These are phyloP conservation scores for Lophiotrema nucula DNA, from an alignment of 495 filamentous ascomycete genomes.

Conservation along the genomic window DNA sequence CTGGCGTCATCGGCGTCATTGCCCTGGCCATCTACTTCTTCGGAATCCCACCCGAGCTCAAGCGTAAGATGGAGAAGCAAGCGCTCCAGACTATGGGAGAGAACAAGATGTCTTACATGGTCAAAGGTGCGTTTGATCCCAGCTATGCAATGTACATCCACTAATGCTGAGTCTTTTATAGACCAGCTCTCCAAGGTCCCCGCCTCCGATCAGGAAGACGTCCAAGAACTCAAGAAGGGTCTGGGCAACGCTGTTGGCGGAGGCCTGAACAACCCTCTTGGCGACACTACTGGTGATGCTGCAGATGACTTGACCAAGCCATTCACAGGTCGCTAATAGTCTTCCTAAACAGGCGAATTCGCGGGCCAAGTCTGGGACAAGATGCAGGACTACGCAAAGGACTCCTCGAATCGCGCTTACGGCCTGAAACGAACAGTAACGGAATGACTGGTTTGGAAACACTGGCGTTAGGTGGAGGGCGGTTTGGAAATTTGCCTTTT, in stretches of 20 bases:
- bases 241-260: slow-evolving; percentile 40
- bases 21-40: slow-evolving; percentile 36
- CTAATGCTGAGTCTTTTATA: no score
- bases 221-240: slow-evolving; percentile 42
- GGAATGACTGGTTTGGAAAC: not conserved
- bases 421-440: not conserved
- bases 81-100: slow-evolving; percentile 54
- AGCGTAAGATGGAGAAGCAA: slow-evolving; percentile 47
- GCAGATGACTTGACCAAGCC: slow-evolving; percentile 36
- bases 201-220: slow-evolving; percentile 40
- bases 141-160: no score
- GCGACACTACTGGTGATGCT: slow-evolving; percentile 38
- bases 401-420: slow-evolving; percentile 8
- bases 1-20: slow-evolving; percentile 27
- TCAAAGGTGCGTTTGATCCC: slow-evolving; percentile 36
- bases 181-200: slow-evolving; percentile 43
- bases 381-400: not conserved
- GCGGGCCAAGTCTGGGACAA: slow-evolving; percentile 13
- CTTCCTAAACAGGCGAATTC: not conserved
- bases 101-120: slow-evolving; percentile 48
- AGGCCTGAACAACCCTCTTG: slow-evolving; percentile 41
- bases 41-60: slow-evolving; percentile 43
- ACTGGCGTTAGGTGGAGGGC: no score
- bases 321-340: slow-evolving; percentile 32
- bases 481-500: no score